Evolutionary conservation across 140 eudicot species (phyloP), one percentile per base, ranked within the genome.

Genomic region (Ambrosia hybrid): DNA sequence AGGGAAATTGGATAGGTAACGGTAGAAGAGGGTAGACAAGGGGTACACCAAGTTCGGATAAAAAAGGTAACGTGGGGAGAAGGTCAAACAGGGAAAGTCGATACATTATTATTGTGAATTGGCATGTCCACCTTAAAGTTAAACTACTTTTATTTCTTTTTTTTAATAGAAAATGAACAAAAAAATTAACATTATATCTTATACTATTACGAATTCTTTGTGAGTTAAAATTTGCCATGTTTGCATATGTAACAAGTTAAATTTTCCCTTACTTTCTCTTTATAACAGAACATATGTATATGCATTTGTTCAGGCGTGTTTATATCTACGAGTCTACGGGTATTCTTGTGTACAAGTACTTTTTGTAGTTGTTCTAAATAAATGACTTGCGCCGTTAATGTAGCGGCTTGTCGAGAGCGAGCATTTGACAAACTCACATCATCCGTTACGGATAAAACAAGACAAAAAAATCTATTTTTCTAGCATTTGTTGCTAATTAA

Each of bases 61-160:
- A 56, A 66, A 75, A 75, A 57, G 80, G 68, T 75, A 67, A 75
- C 80, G 80, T 75, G 80, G 53, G 80, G 80, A 45, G 80, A 67
- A 67, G 74, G 69, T 75, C 80, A 75, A 75, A 75, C 74, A 75
- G 74, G 68, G 26, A 67, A 75, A 75, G 73, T 26, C 39, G 80
- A 67, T 67, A 57, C 52, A 67, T 73, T 68, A 45, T 75, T 30
- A 38, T 55, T 10, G 53, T 70, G 69, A 4, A 75, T 75, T 67
- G 73, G 68, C 30, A 38, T 75, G 80, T 75, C 73, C 61, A 13
- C 15, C 26, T 16, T 6, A 10, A 37, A 21, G 30, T 21, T 21
- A 1, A 12, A 15, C 34, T 57, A 17, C 62, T 57, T 57, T 57
- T 57, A 16, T n/a, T 6, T 57, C 16, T 56, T 15, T 46, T 5